Percentiles rank a stretch among this genome's conserved stretches.
phyloP scores from a whole-genome alignment of 306 rosid species.

The Fragaria ananassa region DNA sequence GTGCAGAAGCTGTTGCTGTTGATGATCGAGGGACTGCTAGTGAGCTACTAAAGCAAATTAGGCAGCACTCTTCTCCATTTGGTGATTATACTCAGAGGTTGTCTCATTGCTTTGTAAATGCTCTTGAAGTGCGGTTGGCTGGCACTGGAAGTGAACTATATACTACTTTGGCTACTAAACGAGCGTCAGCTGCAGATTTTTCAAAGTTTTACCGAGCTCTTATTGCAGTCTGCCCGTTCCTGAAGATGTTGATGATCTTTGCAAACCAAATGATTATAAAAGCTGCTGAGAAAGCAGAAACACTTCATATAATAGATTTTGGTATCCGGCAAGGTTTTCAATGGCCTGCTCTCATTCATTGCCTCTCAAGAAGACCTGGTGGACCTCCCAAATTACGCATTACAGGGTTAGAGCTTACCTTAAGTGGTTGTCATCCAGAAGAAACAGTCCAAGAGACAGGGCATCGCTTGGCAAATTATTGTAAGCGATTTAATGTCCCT shows the following conservation, averaged over 20 bases:
- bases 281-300: slow-evolving; percentile 28
- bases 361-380: slow-evolving; percentile 23
- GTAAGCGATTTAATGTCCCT: slow-evolving; percentile 64
- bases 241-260: slow-evolving; percentile 22
- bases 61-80: slow-evolving; percentile 32
- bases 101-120: too few species aligned
- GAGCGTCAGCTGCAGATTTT: slow-evolving; percentile 15
- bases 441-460: slow-evolving; percentile 71
- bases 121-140: too few species aligned
- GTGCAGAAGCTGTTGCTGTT: slow-evolving; percentile 66
- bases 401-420: slow-evolving; percentile 77
- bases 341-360: slow-evolving; percentile 33
- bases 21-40: slow-evolving; percentile 53
- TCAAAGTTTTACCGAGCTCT: slow-evolving; percentile 46
- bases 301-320: slow-evolving; percentile 39
- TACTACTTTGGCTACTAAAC: too few species aligned
- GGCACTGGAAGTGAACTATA: too few species aligned
- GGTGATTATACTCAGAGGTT: too few species aligned
- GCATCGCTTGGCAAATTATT: slow-evolving; percentile 59
- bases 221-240: slow-evolving; percentile 24
- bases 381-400: slow-evolving; percentile 42
- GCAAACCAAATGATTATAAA: slow-evolving; percentile 30
- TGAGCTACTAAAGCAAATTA: slow-evolving; percentile 66
- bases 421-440: slow-evolving; percentile 63
- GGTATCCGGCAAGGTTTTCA: slow-evolving; percentile 29